phyloP scores from a whole-genome alignment of 148 eudicot species.

The Heliamphora exappendiculata region DNA sequence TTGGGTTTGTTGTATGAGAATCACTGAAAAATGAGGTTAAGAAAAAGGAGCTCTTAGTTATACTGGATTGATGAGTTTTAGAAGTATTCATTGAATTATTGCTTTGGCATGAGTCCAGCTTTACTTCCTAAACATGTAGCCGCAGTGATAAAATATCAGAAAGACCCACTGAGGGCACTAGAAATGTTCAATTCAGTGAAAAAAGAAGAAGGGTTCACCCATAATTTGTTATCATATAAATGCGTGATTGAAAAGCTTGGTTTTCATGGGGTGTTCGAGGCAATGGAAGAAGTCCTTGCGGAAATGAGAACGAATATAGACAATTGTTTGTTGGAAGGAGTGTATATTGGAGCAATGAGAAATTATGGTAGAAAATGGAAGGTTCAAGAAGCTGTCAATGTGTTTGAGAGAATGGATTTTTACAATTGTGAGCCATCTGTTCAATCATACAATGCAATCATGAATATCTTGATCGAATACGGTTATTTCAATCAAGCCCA shows the following conservation, averaged over 20 bases:
- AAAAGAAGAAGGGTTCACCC: conserved; percentile 71
- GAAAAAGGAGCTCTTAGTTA: not conserved
- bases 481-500: conserved; percentile 77
- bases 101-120: conserved; percentile 48
- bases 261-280: conserved; percentile 57
- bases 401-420: conserved; percentile 98
- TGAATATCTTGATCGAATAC: conserved; percentile 79
- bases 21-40: not conserved
- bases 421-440: conserved; percentile 68
- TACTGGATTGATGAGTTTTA: conserved; percentile 11
- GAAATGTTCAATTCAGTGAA: conserved; percentile 69
- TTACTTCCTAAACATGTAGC: conserved; percentile 87
- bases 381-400: conserved; percentile 74
- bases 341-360: conserved; percentile 76
- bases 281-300: conserved; percentile 62
- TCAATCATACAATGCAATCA: conserved; percentile 60
- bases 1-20: not conserved
- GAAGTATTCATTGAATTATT: not conserved
- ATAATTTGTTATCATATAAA: conserved; percentile 56
- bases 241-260: conserved; percentile 81
- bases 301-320: conserved; percentile 65
- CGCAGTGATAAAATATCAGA: conserved; percentile 69
- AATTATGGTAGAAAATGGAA: conserved; percentile 71
- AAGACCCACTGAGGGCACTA: conserved; percentile 80
- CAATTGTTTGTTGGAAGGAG: conserved; percentile 60